Percentiles rank a stretch among this genome's conserved stretches.
Conservation (phyloP, 495 filamentous ascomycete species). For the Glonium stellatum region DNA sequence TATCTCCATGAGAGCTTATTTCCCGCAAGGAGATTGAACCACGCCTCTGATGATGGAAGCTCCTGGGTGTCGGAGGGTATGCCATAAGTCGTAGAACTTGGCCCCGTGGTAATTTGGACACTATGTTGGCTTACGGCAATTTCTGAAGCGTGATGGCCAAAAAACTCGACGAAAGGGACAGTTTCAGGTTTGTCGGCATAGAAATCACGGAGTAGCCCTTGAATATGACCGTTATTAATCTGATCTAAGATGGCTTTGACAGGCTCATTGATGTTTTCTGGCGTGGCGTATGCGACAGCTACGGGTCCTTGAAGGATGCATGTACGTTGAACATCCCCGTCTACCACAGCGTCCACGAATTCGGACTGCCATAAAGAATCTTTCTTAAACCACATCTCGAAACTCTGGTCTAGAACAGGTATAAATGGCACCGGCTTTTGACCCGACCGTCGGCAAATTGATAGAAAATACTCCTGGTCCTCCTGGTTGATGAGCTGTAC, state of each 20-base stretch:
- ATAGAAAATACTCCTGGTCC: conserved; percentile 90
- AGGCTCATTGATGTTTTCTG: conserved; percentile 70
- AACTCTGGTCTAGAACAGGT: conserved; percentile 84
- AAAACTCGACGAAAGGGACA: conserved; percentile 87
- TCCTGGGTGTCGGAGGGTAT: conserved; percentile 55
- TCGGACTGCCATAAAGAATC: conserved; percentile 99
- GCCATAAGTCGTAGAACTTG: conserved; percentile 62
- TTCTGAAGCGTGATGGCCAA: conserved; percentile 76
- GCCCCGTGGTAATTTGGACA: conserved; percentile 68
- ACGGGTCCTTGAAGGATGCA: conserved; percentile 95
- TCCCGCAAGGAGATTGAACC: conserved; percentile 84
- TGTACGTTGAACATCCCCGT: conserved; percentile 85
- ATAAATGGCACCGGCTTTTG: conserved; percentile 98
- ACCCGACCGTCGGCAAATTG: conserved; percentile 83
- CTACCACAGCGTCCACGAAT: conserved; percentile 90
- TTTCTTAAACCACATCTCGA: conserved; percentile 99
- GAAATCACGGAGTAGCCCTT: conserved; percentile 65
- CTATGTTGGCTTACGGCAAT: conserved; percentile 67
- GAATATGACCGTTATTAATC: conserved; percentile 82
- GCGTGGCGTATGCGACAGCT: conserved; percentile 77
- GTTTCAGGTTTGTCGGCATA: conserved; percentile 65
- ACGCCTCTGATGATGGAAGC: conserved; percentile 46
- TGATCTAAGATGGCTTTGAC: conserved; percentile 87
- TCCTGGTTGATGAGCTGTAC: conserved; percentile 91
- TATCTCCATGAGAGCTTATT: conserved; percentile 79